phyloP scores from a whole-genome alignment of 176 grass and related monocot genomes.

The Echinochloa phyllopogon region DNA sequence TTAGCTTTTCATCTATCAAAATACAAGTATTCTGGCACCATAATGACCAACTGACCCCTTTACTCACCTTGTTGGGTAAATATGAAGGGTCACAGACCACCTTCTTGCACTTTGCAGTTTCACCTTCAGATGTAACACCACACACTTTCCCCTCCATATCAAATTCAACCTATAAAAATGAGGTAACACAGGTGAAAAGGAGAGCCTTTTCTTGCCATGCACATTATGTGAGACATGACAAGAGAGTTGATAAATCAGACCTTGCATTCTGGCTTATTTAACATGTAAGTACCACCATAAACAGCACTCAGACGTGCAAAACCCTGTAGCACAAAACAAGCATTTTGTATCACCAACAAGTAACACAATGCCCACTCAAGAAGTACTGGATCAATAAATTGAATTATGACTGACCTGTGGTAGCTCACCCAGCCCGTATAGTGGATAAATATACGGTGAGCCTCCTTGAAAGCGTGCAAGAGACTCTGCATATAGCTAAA shows the following conservation, averaged over 20 bases:
- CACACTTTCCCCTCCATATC: slow-evolving; percentile 93
- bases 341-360: background rate
- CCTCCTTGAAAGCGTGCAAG: slow-evolving; percentile 88
- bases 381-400: slow-evolving; percentile 31
- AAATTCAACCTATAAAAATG: slow-evolving; percentile 76
- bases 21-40: background rate
- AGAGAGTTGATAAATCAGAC: slow-evolving; percentile 48
- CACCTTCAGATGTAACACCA: slow-evolving; percentile 94
- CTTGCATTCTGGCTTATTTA: slow-evolving; percentile 97
- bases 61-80: slow-evolving; percentile 78
- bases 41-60: background rate
- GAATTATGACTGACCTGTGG: slow-evolving; percentile 71
- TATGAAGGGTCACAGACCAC: slow-evolving; percentile 94
- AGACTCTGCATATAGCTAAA: slow-evolving; percentile 84
- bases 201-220: background rate
- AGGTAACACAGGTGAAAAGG: slow-evolving; percentile 24
- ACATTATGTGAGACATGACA: slow-evolving; percentile 20
- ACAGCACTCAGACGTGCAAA: slow-evolving; percentile 97
- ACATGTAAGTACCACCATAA: slow-evolving; percentile 98
- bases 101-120: slow-evolving; percentile 97
- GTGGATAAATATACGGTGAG: slow-evolving; percentile 93
- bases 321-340: slow-evolving; percentile 55
- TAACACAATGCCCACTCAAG: slow-evolving; percentile 10
- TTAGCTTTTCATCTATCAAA: background rate
- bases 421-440: slow-evolving; percentile 87